Evolutionary conservation across 2,329 filamentous ascomycete genomes (phyloP).

Genomic region (Fusarium tjaetaba): DNA sequence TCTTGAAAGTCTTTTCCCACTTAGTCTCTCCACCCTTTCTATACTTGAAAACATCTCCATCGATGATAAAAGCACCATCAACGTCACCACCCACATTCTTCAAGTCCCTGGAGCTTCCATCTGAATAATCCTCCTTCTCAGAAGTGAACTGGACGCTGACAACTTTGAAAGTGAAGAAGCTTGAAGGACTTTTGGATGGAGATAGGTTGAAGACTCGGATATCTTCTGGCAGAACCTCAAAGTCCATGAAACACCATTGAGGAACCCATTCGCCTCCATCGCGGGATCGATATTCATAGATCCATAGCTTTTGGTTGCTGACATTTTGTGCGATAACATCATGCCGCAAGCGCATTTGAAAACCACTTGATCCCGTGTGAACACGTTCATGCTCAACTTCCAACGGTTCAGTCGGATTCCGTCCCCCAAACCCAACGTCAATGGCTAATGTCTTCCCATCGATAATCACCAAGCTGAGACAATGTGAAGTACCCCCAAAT

Average conservation of each 20-base stretch:
- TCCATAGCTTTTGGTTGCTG: conserved; percentile 12
- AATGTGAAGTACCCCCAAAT: conserved; percentile 6
- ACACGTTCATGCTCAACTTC: not conserved
- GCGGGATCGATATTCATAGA: conserved; percentile 19
- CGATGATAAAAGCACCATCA: conserved; percentile 16
- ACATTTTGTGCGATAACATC: conserved; percentile 6
- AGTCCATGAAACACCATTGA: conserved; percentile 24
- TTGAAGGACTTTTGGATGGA: conserved; percentile 17
- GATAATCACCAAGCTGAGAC: conserved; percentile 14
- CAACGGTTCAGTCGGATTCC: not conserved
- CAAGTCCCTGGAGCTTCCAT: not conserved
- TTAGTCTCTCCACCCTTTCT: not conserved
- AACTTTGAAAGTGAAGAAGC: conserved; percentile 28
- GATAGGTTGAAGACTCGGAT: conserved; percentile 27
- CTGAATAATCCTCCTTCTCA: not conserved
- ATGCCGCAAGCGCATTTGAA: conserved; percentile 2
- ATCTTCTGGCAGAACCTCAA: conserved; percentile 18
- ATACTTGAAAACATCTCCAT: conserved; percentile 2
- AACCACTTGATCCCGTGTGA: not conserved
- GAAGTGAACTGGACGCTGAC: conserved; percentile 21
- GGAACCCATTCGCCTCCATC: conserved; percentile 2
- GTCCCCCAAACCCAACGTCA: conserved; percentile 21
- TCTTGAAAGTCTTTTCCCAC: conserved; percentile 8
- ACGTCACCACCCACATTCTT: not conserved
- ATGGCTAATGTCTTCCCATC: conserved; percentile 1